Conservation (phyloP, 345 rosid genomes). For the Capsella bursapastoris region DNA sequence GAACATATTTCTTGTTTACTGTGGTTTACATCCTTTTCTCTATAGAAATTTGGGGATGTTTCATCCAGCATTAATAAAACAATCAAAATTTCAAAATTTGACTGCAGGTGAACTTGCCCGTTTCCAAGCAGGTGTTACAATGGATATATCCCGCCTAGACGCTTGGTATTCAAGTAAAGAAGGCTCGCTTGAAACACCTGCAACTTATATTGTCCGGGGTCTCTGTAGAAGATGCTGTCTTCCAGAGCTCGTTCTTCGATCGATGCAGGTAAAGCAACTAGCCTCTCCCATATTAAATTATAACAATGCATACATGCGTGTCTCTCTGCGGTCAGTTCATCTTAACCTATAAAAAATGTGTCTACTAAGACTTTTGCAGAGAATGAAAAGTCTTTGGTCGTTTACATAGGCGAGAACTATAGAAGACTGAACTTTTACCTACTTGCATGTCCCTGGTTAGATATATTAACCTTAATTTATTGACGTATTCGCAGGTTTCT, state of each 20-base stretch:
- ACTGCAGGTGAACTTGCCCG: constrained; percentile 89
- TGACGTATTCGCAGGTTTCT: constrained; percentile 65
- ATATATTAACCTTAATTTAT: constrained; percentile 1
- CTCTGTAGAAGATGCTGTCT: constrained; percentile 95
- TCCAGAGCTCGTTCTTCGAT: constrained; percentile 86
- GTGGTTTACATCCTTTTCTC: constrained; percentile 24
- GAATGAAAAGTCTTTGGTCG: constrained; percentile 11
- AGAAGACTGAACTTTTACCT: constrained; percentile 8
- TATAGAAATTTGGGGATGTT: constrained; percentile 10
- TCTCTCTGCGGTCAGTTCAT: constrained; percentile 6
- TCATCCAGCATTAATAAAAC: constrained; percentile 6
- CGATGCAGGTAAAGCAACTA: constrained; percentile 69
- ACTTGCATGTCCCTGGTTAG: background rate
- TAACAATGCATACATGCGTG: constrained; percentile 2
- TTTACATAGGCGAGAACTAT: constrained; percentile 12
- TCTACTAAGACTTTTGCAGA: constrained; percentile 13
- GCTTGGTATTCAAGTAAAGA: constrained; percentile 88
- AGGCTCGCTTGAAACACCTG: constrained; percentile 72
- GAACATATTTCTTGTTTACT: constrained; percentile 30
- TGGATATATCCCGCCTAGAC: constrained; percentile 93
- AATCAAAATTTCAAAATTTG: background rate
- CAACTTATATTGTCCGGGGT: constrained; percentile 77
- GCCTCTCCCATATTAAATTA: background rate
- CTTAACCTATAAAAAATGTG: background rate
- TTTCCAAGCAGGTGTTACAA: constrained; percentile 86